A percentile compares a stretch with the other conserved stretches of the same genome.
These are phyloP conservation scores for Annona cherimola DNA, from an alignment of 164 flowering plant genomes.

Conservation along the genomic window DNA sequence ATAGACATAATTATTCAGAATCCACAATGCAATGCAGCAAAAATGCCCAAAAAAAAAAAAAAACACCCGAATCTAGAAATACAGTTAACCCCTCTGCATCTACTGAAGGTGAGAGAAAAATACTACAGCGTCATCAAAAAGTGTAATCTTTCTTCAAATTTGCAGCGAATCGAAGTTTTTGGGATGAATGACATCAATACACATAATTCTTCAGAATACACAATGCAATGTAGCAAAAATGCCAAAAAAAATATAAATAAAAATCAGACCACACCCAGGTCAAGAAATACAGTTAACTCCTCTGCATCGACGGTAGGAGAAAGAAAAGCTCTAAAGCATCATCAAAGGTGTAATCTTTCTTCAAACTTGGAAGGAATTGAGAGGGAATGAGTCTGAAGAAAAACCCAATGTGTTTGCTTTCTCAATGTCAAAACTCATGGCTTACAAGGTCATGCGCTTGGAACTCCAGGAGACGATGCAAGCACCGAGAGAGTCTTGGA, in stretches of 20 bases:
- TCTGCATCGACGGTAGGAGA: not conserved
- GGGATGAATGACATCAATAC: too few species aligned
- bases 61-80: not conserved
- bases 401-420: not conserved
- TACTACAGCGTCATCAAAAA: not conserved
- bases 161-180: too few species aligned
- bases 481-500: conserved; percentile 10
- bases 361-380: not conserved
- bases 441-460: conserved; percentile 15
- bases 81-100: not conserved
- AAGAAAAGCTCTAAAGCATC: not conserved
- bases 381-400: not conserved
- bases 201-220: too few species aligned
- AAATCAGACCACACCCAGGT: not conserved
- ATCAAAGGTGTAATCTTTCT: not conserved
- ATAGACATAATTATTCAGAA: too few species aligned
- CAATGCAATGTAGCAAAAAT: not conserved
- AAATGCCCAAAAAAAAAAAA: not conserved
- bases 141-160: too few species aligned
- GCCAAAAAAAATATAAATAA: not conserved
- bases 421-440: not conserved
- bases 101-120: not conserved
- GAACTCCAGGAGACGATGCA: conserved; percentile 16
- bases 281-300: not conserved
- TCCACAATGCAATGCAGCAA: not conserved